Conservation (phyloP, 2,329 filamentous ascomycete genomes). For the Diplocarpon mali region DNA sequence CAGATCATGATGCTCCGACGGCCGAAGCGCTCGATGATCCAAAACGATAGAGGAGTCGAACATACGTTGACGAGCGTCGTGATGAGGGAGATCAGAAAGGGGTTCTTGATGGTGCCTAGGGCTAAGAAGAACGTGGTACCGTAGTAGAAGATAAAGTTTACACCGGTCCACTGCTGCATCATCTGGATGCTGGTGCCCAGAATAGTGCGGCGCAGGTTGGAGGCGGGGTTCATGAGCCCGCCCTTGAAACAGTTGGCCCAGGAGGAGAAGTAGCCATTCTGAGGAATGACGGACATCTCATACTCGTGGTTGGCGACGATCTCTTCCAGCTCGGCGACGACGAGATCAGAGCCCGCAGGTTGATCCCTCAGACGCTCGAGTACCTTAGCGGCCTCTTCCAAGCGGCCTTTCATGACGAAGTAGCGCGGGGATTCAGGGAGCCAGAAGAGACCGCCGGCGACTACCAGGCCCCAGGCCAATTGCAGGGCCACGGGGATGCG, state of each 20-base stretch:
- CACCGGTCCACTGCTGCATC: constrained; percentile 69
- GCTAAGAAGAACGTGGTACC: constrained; percentile 85
- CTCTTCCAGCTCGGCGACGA: constrained; percentile 69
- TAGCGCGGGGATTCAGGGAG: constrained; percentile 78
- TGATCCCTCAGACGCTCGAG: constrained; percentile 65
- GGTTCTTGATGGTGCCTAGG: constrained; percentile 62
- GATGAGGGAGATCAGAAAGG: constrained; percentile 50
- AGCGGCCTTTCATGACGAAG: constrained; percentile 66
- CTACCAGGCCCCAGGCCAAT: constrained; percentile 69
- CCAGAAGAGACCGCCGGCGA: constrained; percentile 58
- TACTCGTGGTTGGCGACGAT: constrained; percentile 84
- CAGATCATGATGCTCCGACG: constrained; percentile 69
- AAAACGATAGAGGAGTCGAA: constrained; percentile 75
- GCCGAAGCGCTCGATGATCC: constrained; percentile 71
- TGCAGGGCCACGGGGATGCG: constrained; percentile 73
- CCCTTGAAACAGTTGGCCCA: constrained; percentile 63
- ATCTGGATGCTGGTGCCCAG: constrained; percentile 65
- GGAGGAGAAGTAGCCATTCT: constrained; percentile 54
- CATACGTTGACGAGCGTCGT: constrained; percentile 56
- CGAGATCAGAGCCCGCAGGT: constrained; percentile 57
- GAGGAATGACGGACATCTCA: constrained; percentile 57
- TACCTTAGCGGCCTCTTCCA: constrained; percentile 49
- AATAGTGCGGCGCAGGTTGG: constrained; percentile 58
- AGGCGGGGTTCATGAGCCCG: constrained; percentile 58
- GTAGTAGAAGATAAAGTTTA: constrained; percentile 90